A percentile compares a stretch with the other conserved stretches of the same genome.
Evolutionary conservation across 1,284 basidiomycete species (phyloP).

Genomic region (Melampsora larici-populina): DNA sequence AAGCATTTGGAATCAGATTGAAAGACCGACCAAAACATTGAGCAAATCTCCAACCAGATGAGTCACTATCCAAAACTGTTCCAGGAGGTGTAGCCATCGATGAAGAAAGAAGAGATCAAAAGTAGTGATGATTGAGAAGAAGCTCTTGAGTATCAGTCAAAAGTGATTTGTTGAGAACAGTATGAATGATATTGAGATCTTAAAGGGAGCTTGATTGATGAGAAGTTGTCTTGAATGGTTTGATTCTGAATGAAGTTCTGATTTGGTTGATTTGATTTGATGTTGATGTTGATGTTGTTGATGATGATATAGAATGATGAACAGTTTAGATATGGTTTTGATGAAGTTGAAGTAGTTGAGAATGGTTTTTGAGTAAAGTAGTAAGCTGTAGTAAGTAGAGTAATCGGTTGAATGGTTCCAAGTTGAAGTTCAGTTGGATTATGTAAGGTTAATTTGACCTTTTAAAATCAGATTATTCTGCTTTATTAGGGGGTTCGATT

Average conservation of each 20-base stretch:
- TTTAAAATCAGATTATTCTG: no score
- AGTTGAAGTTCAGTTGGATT: neutral
- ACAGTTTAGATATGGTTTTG: no score
- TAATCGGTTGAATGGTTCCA: no score
- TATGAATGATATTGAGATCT: no score
- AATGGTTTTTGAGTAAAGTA: no score
- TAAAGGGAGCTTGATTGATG: no score
- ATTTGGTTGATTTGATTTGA: neutral
- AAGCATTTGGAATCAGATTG: neutral
- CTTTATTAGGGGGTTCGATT: no score
- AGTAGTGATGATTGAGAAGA: neutral
- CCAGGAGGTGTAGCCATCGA: constrained; percentile 25
- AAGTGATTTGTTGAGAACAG: no score
- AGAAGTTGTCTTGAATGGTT: neutral
- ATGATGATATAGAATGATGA: neutral
- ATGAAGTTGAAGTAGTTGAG: no score
- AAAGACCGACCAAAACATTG: constrained; percentile 94
- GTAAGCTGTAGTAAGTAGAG: no score
- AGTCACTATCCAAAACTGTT: constrained; percentile 47
- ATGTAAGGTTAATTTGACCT: no score
- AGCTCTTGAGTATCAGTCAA: neutral
- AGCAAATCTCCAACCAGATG: constrained; percentile 82
- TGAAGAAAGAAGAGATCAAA: neutral
- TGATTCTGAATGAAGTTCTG: neutral
- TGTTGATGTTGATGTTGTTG: neutral